Percentiles rank a stretch among this genome's conserved stretches.
These are phyloP conservation scores for Kluyveromyces sp. DNA, from an alignment of 1,139 yeast species.

Conservation along the genomic window DNA sequence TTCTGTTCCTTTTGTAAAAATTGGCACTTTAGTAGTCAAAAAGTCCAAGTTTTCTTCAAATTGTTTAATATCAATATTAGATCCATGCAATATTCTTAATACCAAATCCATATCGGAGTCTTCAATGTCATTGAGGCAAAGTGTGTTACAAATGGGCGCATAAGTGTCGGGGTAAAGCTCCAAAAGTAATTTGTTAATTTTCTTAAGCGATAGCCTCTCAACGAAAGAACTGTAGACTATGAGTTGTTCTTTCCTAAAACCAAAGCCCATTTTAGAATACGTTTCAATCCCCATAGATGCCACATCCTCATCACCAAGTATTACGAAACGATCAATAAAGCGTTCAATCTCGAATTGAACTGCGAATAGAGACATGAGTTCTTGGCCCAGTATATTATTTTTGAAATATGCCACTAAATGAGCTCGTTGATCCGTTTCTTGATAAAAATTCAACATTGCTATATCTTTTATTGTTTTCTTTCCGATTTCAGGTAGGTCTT, in stretches of 20 bases:
- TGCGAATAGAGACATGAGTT: conserved; percentile 9
- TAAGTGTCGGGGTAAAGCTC: conserved; percentile 1
- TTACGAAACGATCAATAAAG: neutral
- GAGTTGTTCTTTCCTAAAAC: neutral
- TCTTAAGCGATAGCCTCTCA: neutral
- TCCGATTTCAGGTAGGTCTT: neutral
- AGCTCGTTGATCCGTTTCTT: conserved; percentile 14
- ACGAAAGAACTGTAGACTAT: neutral
- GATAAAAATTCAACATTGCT: conserved; percentile 14
- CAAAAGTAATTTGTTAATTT: neutral
- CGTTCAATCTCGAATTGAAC: conserved; percentile 1
- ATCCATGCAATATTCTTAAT: neutral
- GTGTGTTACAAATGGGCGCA: neutral
- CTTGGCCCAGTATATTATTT: neutral
- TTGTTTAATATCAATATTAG: neutral
- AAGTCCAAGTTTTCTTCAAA: neutral
- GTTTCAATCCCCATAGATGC: neutral
- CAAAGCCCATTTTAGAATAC: neutral
- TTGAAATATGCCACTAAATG: conserved; percentile 9
- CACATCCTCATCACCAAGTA: neutral
- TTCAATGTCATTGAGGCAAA: conserved; percentile 1
- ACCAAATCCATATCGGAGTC: neutral
- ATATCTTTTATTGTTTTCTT: conserved; percentile 5
- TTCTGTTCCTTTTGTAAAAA: neutral
- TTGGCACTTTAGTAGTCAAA: conserved; percentile 1